phyloP scores from a whole-genome alignment of 257 asterid species.

The Coffea eugenioides region DNA sequence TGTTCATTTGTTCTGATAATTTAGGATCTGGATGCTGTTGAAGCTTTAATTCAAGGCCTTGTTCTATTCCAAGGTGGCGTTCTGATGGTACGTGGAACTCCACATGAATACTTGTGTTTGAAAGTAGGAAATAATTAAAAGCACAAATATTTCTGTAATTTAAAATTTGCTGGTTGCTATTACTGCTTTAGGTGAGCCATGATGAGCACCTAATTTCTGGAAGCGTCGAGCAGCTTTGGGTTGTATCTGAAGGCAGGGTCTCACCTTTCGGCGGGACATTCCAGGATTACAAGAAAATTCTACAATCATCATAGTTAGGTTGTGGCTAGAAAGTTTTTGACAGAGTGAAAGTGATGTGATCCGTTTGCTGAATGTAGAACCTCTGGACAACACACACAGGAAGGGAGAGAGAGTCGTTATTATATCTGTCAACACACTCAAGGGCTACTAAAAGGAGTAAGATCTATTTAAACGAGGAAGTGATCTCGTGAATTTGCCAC shows the following conservation, averaged over 20 bases:
- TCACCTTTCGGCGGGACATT: conserved; percentile 73
- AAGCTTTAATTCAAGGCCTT: conserved; percentile 96
- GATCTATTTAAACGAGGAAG: neutral
- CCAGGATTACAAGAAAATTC: conserved; percentile 81
- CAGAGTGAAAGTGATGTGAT: neutral
- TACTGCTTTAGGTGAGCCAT: conserved; percentile 76
- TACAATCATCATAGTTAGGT: conserved; percentile 52
- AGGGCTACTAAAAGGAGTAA: neutral
- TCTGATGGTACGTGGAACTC: conserved; percentile 61
- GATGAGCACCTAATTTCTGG: conserved; percentile 96
- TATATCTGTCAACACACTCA: neutral
- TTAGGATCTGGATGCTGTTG: conserved; percentile 96
- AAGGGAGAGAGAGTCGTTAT: neutral
- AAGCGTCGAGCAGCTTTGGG: conserved; percentile 95
- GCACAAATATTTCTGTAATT: conserved; percentile 5
- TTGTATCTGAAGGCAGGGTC: conserved; percentile 69
- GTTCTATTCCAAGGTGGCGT: conserved; percentile 99
- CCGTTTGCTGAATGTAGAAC: neutral
- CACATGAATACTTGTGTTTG: neutral
- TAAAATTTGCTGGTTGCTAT: conserved; percentile 13
- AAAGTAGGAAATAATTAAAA: neutral
- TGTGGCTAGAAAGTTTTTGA: neutral
- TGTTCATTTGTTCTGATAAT: conserved; percentile 11
- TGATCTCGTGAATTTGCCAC: neutral
- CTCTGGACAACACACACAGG: neutral